Evolutionary conservation across 2,329 filamentous ascomycete species (phyloP).

Genomic region (Escovopsis sp.): DNA sequence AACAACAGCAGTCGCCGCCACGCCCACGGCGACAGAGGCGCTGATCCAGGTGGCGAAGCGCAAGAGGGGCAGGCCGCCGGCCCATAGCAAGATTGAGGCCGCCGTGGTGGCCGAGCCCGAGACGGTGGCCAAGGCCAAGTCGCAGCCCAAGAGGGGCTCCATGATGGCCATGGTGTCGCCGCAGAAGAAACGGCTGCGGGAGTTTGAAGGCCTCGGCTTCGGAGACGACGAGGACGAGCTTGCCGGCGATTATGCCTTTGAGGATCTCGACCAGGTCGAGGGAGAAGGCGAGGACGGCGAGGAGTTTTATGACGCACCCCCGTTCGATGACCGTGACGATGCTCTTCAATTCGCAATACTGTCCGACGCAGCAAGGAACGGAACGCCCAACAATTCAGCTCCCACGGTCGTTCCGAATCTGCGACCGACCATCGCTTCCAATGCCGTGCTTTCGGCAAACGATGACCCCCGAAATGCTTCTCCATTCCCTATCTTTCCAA

Average conservation of each 20-base stretch:
- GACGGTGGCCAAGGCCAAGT: constrained; percentile 9
- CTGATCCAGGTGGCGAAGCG: constrained; percentile 4
- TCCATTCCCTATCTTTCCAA: too few species aligned
- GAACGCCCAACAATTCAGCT: too few species aligned
- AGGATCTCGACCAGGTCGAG: constrained; percentile 1
- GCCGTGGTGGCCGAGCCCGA: constrained; percentile 16
- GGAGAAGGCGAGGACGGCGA: too few species aligned
- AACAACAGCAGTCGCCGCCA: not conserved
- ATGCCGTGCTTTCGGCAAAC: too few species aligned
- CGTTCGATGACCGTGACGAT: not conserved
- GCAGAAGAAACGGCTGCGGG: constrained; percentile 16
- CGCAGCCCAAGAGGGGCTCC: constrained; percentile 14
- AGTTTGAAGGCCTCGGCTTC: constrained; percentile 12
- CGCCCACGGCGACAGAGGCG: constrained; percentile 9
- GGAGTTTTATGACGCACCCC: not conserved
- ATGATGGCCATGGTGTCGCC: constrained; percentile 25
- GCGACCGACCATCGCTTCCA: too few species aligned
- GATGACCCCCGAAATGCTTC: too few species aligned
- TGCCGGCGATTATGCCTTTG: constrained; percentile 1
- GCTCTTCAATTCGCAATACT: too few species aligned
- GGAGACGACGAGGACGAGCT: constrained; percentile 13
- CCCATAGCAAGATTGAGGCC: constrained; percentile 18
- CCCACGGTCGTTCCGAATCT: too few species aligned
- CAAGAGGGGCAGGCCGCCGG: constrained; percentile 16
- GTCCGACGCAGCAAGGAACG: too few species aligned